Evolutionary conservation across 2,329 filamentous ascomycete genomes (phyloP).

Genomic region (Daldinia sp.): DNA sequence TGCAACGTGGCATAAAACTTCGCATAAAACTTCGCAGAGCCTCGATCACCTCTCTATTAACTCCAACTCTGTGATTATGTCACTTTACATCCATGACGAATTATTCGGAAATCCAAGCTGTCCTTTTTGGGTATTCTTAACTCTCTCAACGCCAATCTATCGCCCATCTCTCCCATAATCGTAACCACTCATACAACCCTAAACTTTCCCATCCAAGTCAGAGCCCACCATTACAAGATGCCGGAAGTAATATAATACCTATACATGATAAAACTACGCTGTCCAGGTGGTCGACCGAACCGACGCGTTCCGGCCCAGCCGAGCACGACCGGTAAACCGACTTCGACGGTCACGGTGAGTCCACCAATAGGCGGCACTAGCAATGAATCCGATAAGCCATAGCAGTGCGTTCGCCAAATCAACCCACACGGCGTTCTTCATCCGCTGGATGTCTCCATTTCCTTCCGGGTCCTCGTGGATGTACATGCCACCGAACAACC

Average conservation of each 20-base stretch:
- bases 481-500: slow-evolving; percentile 84
- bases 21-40: slow-evolving; percentile 5
- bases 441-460: slow-evolving; percentile 73
- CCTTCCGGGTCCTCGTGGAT: slow-evolving; percentile 76
- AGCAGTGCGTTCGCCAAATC: slow-evolving; percentile 80
- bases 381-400: slow-evolving; percentile 76
- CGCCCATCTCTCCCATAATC: slow-evolving; percentile 6
- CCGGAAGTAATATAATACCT: slow-evolving; percentile 9
- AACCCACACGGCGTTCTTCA: slow-evolving; percentile 90
- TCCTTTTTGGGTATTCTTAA: slow-evolving; percentile 23
- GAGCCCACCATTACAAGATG: not conserved
- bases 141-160: slow-evolving; percentile 21
- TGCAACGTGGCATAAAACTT: slow-evolving; percentile 16
- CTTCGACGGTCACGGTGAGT: slow-evolving; percentile 64
- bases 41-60: slow-evolving; percentile 12
- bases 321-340: slow-evolving; percentile 71
- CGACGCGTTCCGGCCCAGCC: slow-evolving; percentile 53
- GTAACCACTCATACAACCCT: not conserved
- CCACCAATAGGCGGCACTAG: slow-evolving; percentile 70
- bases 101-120: slow-evolving; percentile 14
- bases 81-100: slow-evolving; percentile 12
- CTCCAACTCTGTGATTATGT: slow-evolving; percentile 16
- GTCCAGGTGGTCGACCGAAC: slow-evolving; percentile 42
- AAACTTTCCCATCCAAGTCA: not conserved
- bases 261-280: slow-evolving; percentile 26